Evolutionary conservation across 352 stramenopile genomes (phyloP), one percentile per base, ranked within the genome.

Genomic region (Phytophthora macrochlamydospora): DNA sequence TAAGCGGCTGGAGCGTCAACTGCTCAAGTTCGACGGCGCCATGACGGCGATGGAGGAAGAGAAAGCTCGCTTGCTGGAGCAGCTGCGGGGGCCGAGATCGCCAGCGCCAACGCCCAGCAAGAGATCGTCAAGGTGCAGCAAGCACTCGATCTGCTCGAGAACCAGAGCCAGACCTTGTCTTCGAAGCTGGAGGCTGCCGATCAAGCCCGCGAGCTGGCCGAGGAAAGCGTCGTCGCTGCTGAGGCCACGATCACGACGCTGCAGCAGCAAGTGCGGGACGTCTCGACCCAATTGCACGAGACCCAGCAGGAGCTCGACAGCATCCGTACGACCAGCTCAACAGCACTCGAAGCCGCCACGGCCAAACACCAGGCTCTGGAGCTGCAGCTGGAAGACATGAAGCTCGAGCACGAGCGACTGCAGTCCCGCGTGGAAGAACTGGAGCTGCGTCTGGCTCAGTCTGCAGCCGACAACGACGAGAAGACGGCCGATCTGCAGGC

Each of bases 371-470:
- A 90, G 50, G 66, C 81, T 14, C 62, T 91, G 7, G 74, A 91
- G 35, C 72, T 71, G n/a, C 71, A 77, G 2, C 84, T 75, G 73
- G 67, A 81, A 49, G 76, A 90, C 32, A 57, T 83, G 0, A 79
- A 79, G 43, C 45, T 60, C 14, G 77, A 89, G 50, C 90, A 92
- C 46, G 68, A 83, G 12, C 69, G 83, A 44, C 58, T 89, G n/a
- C 77, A 89, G 62, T 54, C 63, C 6, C 83, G 83, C 8, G 81
- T 92, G n/a, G 73, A 87, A 18, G 83, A 86, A 53, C 64, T 92
- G 3, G 79, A 92, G 44, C 68, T 78, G 45, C 59, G 69, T 7
- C 52, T 92, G 11, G 62, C 73, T 6, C 57, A 71, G 8, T 82
- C 69, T 0, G 75, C 85, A 48, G 65, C 63, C 3, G 63, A 68